Percentiles rank a stretch among this genome's conserved stretches.
phyloP scores from a whole-genome alignment of 2,329 filamentous ascomycete genomes.

The Parastagonospora nodorum region DNA sequence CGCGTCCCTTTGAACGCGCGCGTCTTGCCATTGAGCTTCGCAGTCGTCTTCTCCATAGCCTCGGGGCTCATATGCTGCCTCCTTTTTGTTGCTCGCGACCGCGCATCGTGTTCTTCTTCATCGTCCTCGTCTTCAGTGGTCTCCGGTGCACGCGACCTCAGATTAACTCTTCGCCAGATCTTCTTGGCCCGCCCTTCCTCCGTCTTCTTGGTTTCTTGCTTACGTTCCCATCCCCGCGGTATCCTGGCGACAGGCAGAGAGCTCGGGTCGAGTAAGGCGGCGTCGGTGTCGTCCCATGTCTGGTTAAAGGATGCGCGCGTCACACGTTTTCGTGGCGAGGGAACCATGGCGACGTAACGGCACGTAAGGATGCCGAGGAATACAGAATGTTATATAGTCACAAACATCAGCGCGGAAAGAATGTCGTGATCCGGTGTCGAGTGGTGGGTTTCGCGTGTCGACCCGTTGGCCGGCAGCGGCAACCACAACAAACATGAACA shows the following conservation, averaged over 20 bases:
- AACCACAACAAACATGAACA: constrained; percentile 11
- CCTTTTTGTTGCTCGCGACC: constrained; percentile 52
- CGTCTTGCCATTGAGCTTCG: constrained; percentile 25
- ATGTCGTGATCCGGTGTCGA: constrained; percentile 5
- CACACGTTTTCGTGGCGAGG: constrained; percentile 38
- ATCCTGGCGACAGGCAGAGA: constrained; percentile 49
- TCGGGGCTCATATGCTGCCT: constrained; percentile 45
- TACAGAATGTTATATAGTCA: constrained; percentile 19
- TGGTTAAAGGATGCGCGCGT: constrained; percentile 35
- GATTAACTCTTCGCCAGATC: constrained; percentile 53
- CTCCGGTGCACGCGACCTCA: constrained; percentile 32
- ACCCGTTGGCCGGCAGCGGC: constrained; percentile 13
- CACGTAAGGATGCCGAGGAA: constrained; percentile 9
- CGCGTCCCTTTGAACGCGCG: constrained; percentile 43
- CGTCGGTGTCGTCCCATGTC: constrained; percentile 50
- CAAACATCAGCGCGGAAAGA: constrained; percentile 1
- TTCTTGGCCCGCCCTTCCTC: constrained; percentile 48
- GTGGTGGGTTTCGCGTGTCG: constrained; percentile 13
- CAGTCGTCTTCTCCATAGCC: constrained; percentile 34
- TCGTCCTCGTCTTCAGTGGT: constrained; percentile 21
- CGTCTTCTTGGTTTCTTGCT: constrained; percentile 48
- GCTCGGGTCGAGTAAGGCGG: constrained; percentile 47
- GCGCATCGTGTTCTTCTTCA: constrained; percentile 38
- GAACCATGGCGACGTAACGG: constrained; percentile 25
- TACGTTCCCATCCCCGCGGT: constrained; percentile 56